A percentile compares a stretch with the other conserved stretches of the same genome.
Conservation (phyloP, 2,329 filamentous ascomycete species). For the Aspergillus hiratsukae region DNA sequence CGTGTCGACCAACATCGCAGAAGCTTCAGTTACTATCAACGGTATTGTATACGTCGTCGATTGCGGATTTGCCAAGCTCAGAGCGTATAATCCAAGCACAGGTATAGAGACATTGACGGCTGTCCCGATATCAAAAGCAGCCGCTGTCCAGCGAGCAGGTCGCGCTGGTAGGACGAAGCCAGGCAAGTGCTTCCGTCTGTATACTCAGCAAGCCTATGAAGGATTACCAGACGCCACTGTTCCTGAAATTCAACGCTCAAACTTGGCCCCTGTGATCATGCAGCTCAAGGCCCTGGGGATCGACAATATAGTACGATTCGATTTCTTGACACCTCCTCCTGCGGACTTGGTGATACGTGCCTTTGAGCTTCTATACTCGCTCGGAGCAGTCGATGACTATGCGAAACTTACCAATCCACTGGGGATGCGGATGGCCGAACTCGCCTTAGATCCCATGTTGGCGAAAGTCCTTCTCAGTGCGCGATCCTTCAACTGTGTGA, state of each 20-base stretch:
- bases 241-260: slow-evolving; percentile 88
- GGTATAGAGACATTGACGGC: slow-evolving; percentile 84
- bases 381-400: slow-evolving; percentile 83
- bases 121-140: slow-evolving; percentile 80
- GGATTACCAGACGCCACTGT: slow-evolving; percentile 66
- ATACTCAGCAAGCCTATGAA: slow-evolving; percentile 70
- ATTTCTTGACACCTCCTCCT: slow-evolving; percentile 81
- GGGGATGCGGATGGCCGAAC: slow-evolving; percentile 86
- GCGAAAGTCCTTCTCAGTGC: slow-evolving; percentile 79
- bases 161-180: slow-evolving; percentile 83
- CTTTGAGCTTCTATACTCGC: slow-evolving; percentile 78
- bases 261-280: slow-evolving; percentile 80
- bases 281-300: slow-evolving; percentile 94
- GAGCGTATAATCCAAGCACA: slow-evolving; percentile 76
- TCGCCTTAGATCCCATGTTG: slow-evolving; percentile 94
- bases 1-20: slow-evolving; percentile 91
- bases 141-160: slow-evolving; percentile 85
- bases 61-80: slow-evolving; percentile 83
- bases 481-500: slow-evolving; percentile 68
- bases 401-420: slow-evolving; percentile 85
- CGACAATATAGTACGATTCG: slow-evolving; percentile 87
- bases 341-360: slow-evolving; percentile 79
- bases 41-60: slow-evolving; percentile 90
- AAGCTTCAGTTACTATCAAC: slow-evolving; percentile 91
- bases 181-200: slow-evolving; percentile 91